phyloP scores from a whole-genome alignment of 306 rosid genomes.

The Vigna radiata region DNA sequence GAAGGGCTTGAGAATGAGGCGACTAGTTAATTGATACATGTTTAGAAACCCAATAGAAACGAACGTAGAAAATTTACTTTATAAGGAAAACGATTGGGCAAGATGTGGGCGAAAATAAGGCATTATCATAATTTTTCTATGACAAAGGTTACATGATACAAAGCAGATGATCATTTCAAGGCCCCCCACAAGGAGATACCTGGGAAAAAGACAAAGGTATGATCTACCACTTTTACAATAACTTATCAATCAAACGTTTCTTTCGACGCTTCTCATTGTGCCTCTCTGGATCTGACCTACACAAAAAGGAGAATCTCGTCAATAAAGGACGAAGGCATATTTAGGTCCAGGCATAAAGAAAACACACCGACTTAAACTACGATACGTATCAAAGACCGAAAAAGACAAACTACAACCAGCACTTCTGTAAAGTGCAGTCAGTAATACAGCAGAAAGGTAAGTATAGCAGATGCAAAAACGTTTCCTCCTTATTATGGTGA shows the following conservation, averaged over 20 bases:
- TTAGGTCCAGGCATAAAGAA: not conserved
- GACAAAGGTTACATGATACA: constrained; percentile 77
- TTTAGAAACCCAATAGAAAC: constrained; percentile 21
- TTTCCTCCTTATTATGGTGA: constrained; percentile 21
- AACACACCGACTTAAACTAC: not conserved
- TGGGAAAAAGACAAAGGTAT: constrained; percentile 54
- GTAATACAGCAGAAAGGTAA: constrained; percentile 15
- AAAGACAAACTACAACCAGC: constrained; percentile 4
- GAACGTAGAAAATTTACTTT: constrained; percentile 23
- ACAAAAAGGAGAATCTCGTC: constrained; percentile 46
- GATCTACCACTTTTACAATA: constrained; percentile 78
- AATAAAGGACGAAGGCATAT: constrained; percentile 23
- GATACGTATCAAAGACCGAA: not conserved
- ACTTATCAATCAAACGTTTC: constrained; percentile 67
- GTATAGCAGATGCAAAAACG: not conserved
- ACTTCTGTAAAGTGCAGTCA: constrained; percentile 8
- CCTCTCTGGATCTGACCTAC: constrained; percentile 52
- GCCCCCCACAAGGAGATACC: constrained; percentile 57
- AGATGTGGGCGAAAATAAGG: constrained; percentile 45
- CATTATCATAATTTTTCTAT: constrained; percentile 67
- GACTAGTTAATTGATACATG: constrained; percentile 33
- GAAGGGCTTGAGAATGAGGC: not conserved
- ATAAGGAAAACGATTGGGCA: constrained; percentile 36
- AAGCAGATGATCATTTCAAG: constrained; percentile 76
- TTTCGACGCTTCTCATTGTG: constrained; percentile 54